These are phyloP conservation scores for Colletotrichum sp. DNA, from an alignment of 2,329 filamentous ascomycete genomes.

Conservation along the genomic window DNA sequence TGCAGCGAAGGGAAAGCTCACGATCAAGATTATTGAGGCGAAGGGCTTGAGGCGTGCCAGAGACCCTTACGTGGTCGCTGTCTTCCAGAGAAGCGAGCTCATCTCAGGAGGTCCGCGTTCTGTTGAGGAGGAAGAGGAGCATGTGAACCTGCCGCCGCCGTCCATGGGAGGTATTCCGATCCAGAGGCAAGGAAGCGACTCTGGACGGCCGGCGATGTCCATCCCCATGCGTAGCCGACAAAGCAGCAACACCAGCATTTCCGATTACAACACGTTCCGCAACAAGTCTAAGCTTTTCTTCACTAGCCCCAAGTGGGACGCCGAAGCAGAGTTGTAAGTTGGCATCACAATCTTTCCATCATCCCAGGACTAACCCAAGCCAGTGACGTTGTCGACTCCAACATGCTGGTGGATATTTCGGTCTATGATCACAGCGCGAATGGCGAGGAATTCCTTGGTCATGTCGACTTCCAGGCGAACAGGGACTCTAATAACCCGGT, in stretches of 20 bases:
- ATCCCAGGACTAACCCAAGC: not conserved
- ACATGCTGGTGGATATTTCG: conserved; percentile 90
- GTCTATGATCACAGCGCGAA: conserved; percentile 85
- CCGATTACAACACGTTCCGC: conserved; percentile 66
- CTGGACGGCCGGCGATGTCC: conserved; percentile 81
- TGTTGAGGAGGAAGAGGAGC: conserved; percentile 66
- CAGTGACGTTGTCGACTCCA: conserved; percentile 91
- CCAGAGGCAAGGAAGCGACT: conserved; percentile 78
- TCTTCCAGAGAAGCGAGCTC: conserved; percentile 95
- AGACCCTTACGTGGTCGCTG: conserved; percentile 94
- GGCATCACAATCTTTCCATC: not conserved
- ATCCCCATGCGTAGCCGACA: conserved; percentile 98
- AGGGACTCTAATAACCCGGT: conserved; percentile 72
- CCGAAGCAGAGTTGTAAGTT: conserved; percentile 90
- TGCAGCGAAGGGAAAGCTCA: conserved; percentile 83
- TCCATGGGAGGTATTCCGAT: conserved; percentile 63
- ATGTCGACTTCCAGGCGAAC: conserved; percentile 79
- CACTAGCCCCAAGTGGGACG: conserved; percentile 93
- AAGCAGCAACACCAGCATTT: conserved; percentile 90
- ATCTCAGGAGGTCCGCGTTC: conserved; percentile 85
- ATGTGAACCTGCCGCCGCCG: conserved; percentile 51
- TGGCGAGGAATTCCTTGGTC: conserved; percentile 89
- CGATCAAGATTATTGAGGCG: conserved; percentile 87
- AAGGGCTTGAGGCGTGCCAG: conserved; percentile 80
- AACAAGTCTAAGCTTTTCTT: conserved; percentile 66